A percentile compares a stretch with the other conserved stretches of the same genome.
Evolutionary conservation across 768 basidiomycete species (phyloP).

Genomic region (Lactifluus pinguis): DNA sequence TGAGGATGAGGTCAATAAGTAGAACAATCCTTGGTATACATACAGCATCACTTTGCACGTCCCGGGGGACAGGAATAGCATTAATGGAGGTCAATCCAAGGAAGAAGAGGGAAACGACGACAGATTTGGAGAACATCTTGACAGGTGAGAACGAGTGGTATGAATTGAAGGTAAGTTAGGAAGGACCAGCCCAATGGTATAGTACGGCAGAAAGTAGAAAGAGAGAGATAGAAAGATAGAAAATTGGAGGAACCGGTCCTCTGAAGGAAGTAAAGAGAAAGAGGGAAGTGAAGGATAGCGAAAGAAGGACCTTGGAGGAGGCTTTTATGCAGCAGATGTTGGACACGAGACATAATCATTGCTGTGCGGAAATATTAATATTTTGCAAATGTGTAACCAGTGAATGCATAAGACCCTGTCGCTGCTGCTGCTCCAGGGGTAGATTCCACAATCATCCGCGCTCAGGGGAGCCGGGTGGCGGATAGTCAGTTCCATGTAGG

Average conservation of each 20-base stretch:
- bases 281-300: background rate
- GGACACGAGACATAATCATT: no score
- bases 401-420: background rate
- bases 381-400: no score
- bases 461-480: no score
- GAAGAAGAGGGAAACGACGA: slow-evolving; percentile 26
- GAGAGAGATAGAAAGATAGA: background rate
- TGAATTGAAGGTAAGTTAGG: no score
- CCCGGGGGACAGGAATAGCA: slow-evolving; percentile 32
- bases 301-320: no score
- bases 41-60: slow-evolving; percentile 29
- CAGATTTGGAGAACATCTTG: slow-evolving; percentile 24
- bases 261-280: background rate
- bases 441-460: no score
- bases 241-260: slow-evolving; percentile 7
- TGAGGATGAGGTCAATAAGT: background rate
- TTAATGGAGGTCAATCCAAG: slow-evolving; percentile 29
- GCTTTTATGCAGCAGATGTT: no score
- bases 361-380: no score
- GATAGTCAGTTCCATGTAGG: no score
- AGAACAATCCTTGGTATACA: slow-evolving; percentile 14
- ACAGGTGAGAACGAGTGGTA: background rate
- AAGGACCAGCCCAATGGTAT: background rate
- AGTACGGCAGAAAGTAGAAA: background rate
- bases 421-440: no score